A percentile compares a stretch with the other conserved stretches of the same genome.
These are phyloP conservation scores for Leishmania arabica DNA, from an alignment of 208 protist species.

Conservation along the genomic window DNA sequence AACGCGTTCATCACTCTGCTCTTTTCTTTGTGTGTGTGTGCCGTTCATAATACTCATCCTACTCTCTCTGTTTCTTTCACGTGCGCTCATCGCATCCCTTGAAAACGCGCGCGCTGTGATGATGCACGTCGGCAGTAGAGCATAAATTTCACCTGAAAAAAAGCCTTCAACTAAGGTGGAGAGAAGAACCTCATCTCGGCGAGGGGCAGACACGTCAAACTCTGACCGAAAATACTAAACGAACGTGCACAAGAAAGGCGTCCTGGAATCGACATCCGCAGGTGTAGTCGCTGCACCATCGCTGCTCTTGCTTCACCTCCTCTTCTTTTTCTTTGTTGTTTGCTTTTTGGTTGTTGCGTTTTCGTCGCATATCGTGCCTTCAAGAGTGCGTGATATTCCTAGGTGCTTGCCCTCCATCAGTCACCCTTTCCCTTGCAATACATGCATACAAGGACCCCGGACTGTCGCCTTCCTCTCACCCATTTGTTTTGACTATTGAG, in stretches of 20 bases:
- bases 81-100: background rate
- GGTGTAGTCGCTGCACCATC: background rate
- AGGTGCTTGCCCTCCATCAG: background rate
- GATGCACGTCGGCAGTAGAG: background rate
- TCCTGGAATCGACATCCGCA: background rate
- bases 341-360: background rate
- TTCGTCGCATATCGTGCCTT: background rate
- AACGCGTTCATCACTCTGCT: background rate
- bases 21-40: background rate
- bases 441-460: background rate
- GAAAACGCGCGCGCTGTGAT: background rate
- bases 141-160: background rate
- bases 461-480: no score
- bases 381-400: background rate
- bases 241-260: background rate
- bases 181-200: background rate
- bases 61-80: background rate
- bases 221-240: background rate
- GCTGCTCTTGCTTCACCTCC: background rate
- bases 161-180: background rate
- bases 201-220: background rate
- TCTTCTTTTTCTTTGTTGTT: background rate
- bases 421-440: background rate
- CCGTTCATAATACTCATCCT: background rate
- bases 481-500: background rate